Base-by-base conservation (phyloP, 2,329 filamentous ascomycete genomes). In the Alternaria panax region DNA sequence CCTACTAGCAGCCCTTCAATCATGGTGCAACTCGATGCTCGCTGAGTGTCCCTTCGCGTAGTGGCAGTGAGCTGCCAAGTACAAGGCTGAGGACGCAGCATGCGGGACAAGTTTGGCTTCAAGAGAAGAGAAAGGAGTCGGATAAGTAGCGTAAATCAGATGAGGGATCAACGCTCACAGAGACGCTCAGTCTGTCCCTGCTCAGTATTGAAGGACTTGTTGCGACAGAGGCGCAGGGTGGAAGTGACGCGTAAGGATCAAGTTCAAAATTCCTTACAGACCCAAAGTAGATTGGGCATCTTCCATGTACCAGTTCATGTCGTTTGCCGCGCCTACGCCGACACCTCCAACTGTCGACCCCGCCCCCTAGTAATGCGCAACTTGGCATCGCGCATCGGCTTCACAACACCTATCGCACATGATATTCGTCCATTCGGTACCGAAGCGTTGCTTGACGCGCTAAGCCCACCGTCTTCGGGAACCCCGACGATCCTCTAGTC, bases 401-500 rank as follows among this genome's bases (percentile, higher is more conserved):
- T 34, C 20, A 36, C 20, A 12, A 48, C 20, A 5, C 45, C 7
- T 24, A 36, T 48, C 45, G 30, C 45, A 36, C 45, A 48, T 24
- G 20, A 48, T 25, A 48, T 48, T 48, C 30, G 20, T 48, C 20
- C 14, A 32, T 18, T 48, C 18, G 45, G 28, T 48, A 48, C 28
- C 45, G 30, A 48, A 48, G 20, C 28, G 30, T 48, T 28, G 45
- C 45, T 48, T 48, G 14, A 28, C 45, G 36, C 30, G 30, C 45
- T 48, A 48, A 48, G 45, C 28, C 45, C 45, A 28, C 45, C 30
- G 32, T 34, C 20, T 36, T 48, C 45, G 45, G 45, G 30, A 48
- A 48, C 45, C 32, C 45, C 45, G 45, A 48, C 45, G 45, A 48
- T 48, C 45, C 45, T 20, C 30, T 48, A 48, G 45, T 16, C 45